phyloP scores from a whole-genome alignment of 2,329 filamentous ascomycete species.

The Pestalotiopsis sp. region DNA sequence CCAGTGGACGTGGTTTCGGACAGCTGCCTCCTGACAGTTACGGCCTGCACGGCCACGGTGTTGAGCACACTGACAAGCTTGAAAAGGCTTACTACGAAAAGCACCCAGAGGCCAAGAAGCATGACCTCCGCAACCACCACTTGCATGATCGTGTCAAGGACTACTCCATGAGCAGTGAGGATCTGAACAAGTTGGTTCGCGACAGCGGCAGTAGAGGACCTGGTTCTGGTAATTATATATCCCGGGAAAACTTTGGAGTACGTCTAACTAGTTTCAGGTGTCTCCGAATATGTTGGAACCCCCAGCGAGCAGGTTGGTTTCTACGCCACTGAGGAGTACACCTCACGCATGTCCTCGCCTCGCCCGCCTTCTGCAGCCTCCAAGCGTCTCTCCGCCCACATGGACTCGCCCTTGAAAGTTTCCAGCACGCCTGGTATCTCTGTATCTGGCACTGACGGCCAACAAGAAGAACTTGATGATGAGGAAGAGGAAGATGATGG shows the following conservation, averaged over 20 bases:
- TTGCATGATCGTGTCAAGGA: constrained; percentile 62
- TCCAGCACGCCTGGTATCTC: constrained; percentile 27
- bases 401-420: constrained; percentile 34
- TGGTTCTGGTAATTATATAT: constrained; percentile 49
- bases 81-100: constrained; percentile 92
- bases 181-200: constrained; percentile 87
- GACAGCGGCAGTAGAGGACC: constrained; percentile 61
- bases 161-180: constrained; percentile 85
- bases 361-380: constrained; percentile 49
- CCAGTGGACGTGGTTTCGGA: constrained; percentile 66
- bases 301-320: constrained; percentile 92
- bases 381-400: constrained; percentile 32
- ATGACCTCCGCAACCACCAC: constrained; percentile 65
- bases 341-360: constrained; percentile 74
- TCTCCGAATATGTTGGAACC: constrained; percentile 66
- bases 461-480: constrained; percentile 15
- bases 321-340: constrained; percentile 82
- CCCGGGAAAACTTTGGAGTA: constrained; percentile 28
- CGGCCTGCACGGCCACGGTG: constrained; percentile 85
- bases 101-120: constrained; percentile 79
- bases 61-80: constrained; percentile 75
- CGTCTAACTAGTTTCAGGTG: constrained; percentile 53
- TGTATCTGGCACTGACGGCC: constrained; percentile 23
- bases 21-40: constrained; percentile 84
- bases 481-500: constrained; percentile 50